Conservation (phyloP, 139 green algal species). For the Tetradesmus lagerheimii region DNA sequence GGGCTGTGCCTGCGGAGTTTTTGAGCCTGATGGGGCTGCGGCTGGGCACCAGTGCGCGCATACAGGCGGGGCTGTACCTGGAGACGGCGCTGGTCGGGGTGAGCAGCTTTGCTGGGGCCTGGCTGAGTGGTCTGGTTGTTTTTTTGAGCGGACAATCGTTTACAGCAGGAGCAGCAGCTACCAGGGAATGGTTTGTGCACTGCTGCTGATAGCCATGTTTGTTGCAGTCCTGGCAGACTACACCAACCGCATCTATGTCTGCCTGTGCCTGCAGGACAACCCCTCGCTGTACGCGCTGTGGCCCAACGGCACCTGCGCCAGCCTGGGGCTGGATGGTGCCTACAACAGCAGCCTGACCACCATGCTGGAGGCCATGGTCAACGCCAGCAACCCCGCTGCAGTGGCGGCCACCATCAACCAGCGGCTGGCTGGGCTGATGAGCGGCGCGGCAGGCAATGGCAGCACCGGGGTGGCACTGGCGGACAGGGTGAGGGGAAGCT, state of each 20-base stretch:
- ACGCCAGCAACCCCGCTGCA: constrained; percentile 33
- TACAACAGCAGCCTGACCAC: constrained; percentile 52
- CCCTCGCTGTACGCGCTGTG: constrained; percentile 29
- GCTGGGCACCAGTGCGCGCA: constrained; percentile 52
- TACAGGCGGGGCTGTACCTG: constrained; percentile 44
- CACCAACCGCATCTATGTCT: too few relatives aligned
- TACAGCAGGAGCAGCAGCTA: too few relatives aligned
- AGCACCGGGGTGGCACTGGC: neutral
- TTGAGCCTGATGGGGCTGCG: constrained; percentile 54
- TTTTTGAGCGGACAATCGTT: too few relatives aligned
- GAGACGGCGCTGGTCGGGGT: constrained; percentile 57
- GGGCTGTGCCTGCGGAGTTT: constrained; percentile 36
- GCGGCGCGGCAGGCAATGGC: neutral
- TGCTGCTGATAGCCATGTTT: too few relatives aligned
- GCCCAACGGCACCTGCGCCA: constrained; percentile 21
- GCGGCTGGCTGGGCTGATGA: neutral
- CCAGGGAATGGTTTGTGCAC: too few relatives aligned
- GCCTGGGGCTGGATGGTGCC: neutral
- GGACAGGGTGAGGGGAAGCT: neutral
- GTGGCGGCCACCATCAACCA: constrained; percentile 9
- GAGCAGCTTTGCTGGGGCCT: neutral
- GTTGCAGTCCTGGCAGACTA: too few relatives aligned
- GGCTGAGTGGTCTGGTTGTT: neutral
- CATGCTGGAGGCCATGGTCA: constrained; percentile 53
- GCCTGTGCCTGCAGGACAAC: neutral